These are phyloP conservation scores for Exophiala phaeomuriformis DNA, from an alignment of 2,329 filamentous ascomycete species.

Conservation along the genomic window DNA sequence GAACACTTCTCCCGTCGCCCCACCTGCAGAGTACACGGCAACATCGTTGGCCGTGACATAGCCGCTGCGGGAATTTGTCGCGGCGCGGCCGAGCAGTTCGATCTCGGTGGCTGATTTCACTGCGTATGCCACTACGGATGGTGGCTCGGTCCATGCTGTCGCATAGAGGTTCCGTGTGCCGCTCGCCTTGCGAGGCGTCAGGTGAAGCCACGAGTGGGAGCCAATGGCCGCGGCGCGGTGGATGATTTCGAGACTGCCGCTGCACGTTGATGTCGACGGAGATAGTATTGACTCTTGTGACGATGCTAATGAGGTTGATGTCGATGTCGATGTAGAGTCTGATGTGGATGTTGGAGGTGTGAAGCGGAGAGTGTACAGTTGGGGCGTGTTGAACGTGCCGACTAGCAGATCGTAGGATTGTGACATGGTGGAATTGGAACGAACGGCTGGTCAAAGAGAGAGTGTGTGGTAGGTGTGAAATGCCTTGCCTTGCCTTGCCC, in stretches of 20 bases:
- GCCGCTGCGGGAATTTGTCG: slow-evolving; percentile 23
- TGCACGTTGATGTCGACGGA: neutral
- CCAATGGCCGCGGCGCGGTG: slow-evolving; percentile 24
- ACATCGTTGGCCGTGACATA: slow-evolving; percentile 24
- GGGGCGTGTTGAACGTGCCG: slow-evolving; percentile 27
- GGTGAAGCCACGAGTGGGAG: slow-evolving; percentile 28
- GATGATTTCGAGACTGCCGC: slow-evolving; percentile 15
- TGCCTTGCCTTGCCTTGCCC: neutral
- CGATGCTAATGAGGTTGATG: slow-evolving; percentile 1
- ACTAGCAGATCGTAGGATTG: slow-evolving; percentile 24
- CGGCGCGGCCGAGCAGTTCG: slow-evolving; percentile 18
- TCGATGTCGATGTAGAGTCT: neutral
- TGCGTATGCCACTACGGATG: slow-evolving; percentile 25
- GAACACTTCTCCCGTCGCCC: slow-evolving; percentile 27
- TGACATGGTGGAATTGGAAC: slow-evolving; percentile 1
- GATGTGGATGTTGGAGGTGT: slow-evolving; percentile 9
- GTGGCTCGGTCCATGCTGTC: slow-evolving; percentile 27
- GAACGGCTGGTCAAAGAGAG: neutral
- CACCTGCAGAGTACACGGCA: slow-evolving; percentile 26
- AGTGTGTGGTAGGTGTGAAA: neutral
- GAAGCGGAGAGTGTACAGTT: slow-evolving; percentile 26
- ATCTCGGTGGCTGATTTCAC: slow-evolving; percentile 23
- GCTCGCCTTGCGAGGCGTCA: slow-evolving; percentile 13
- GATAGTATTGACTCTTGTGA: neutral
- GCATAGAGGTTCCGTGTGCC: slow-evolving; percentile 21